A percentile compares a stretch with the other conserved stretches of the same genome.
Conservation (phyloP, 257 asterid genomes). For the Solanum chmielewskii region DNA sequence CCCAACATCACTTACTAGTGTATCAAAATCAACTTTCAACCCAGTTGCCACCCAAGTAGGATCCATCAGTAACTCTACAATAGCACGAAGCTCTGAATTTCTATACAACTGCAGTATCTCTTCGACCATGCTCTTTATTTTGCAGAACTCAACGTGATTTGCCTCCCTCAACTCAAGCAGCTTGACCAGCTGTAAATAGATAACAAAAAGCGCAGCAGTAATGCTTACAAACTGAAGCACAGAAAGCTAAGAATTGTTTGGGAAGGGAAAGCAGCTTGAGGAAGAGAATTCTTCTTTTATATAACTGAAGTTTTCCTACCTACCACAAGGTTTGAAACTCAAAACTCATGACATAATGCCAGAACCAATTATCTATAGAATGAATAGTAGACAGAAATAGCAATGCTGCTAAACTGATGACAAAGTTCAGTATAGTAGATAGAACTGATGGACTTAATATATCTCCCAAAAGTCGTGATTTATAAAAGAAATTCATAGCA, state of each 20-base stretch:
- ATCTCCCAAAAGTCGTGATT: not conserved
- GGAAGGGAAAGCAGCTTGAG: not conserved
- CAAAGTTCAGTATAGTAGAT: not conserved
- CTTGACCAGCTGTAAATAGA: slow-evolving; percentile 75
- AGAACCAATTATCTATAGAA: not conserved
- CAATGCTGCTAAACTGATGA: not conserved
- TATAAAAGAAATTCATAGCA: not conserved
- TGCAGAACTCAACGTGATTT: slow-evolving; percentile 90
- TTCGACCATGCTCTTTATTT: slow-evolving; percentile 68
- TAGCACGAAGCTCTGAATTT: slow-evolving; percentile 49
- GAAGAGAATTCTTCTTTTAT: not conserved
- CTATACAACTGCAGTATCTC: slow-evolving; percentile 51
- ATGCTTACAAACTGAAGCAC: not conserved
- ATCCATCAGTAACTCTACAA: slow-evolving; percentile 59
- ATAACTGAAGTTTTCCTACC: not conserved
- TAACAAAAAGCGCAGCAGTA: not conserved
- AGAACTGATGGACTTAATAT: not conserved
- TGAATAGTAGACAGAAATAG: not conserved
- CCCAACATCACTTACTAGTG: slow-evolving; percentile 43
- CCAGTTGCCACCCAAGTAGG: slow-evolving; percentile 97
- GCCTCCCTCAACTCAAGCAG: slow-evolving; percentile 92
- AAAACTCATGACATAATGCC: not conserved
- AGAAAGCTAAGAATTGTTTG: not conserved
- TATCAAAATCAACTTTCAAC: slow-evolving; percentile 64
- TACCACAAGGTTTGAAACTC: not conserved